Base-by-base conservation (phyloP, 495 filamentous ascomycete genomes). In the Cenococcum geophilum region DNA sequence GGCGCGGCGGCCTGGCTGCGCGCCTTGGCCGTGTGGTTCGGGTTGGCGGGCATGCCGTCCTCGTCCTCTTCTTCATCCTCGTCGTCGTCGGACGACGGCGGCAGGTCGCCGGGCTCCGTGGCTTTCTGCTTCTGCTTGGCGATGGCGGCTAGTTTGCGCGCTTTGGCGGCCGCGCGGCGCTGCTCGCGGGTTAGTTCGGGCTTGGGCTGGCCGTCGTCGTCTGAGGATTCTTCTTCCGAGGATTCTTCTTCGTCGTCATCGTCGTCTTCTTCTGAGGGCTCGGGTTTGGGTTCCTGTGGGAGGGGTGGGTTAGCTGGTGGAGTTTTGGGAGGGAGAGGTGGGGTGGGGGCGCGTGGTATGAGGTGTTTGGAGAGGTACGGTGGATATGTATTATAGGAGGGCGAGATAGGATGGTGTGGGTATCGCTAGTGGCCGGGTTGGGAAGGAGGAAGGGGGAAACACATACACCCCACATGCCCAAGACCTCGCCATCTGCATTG, bases 111-210 rank as follows among this genome's bases (percentile, higher is more conserved):
- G 0, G 89, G 86, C 62, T 86, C 83, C 1, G 89, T 83, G 49
- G 80, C 75, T 20, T 78, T 73, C 35, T 82, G 74, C 62, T 81
- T 81, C 70, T 85, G 83, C 56, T 79, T 83, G n/a, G 84, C 85
- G 60, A 88, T 85, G 21, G 91, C 95, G 6, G 90, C 92, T 63
- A 87, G 85, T 75, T 98, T 98, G 71, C 86, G 88, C 23, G 91
- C 89, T 78, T 96, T 96, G 67, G 91, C 90, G 55, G 87, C 87
- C 25, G 86, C 86, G 68, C 85, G 86, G 67, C 93, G 92, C 70
- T 95, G 82, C 72, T 97, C 92, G 69, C 93, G 90, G 60, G 83
- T 91, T 73, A 89, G 70, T 56, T 83, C 82, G 25, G 73, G 62
- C 11, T 66, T 68, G 35, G 76, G 27, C 65, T 45, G 60, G 36